phyloP scores from a whole-genome alignment of 1,284 basidiomycete species.

The Stereum hirsutum region DNA sequence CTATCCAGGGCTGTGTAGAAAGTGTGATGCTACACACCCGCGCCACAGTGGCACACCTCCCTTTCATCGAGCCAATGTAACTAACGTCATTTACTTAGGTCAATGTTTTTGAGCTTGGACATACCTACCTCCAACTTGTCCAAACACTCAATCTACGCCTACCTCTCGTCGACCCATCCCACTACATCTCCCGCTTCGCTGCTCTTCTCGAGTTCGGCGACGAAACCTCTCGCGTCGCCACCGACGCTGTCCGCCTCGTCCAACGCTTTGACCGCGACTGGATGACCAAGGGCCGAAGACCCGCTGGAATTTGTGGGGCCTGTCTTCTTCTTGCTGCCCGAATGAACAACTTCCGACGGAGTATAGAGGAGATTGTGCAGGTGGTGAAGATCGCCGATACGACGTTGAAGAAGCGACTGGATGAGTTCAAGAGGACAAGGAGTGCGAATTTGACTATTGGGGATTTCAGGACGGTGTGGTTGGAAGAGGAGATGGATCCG shows the following conservation, averaged over 20 bases:
- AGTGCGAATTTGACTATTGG: slow-evolving; percentile 82
- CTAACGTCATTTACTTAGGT: too few species aligned
- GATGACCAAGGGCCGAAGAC: slow-evolving; percentile 93
- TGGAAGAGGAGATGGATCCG: slow-evolving; percentile 87
- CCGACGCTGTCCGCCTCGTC: slow-evolving; percentile 91
- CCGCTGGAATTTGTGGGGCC: slow-evolving; percentile 96
- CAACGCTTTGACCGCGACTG: slow-evolving; percentile 95
- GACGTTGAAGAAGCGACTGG: slow-evolving; percentile 89
- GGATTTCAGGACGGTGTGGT: slow-evolving; percentile 89
- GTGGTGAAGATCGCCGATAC: slow-evolving; percentile 98
- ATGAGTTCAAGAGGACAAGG: slow-evolving; percentile 90
- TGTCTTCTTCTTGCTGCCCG: slow-evolving; percentile 91
- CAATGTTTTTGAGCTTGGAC: slow-evolving; percentile 96
- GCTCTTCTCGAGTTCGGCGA: slow-evolving; percentile 96
- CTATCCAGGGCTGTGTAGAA: too few species aligned
- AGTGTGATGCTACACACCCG: too few species aligned
- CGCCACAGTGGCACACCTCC: too few species aligned
- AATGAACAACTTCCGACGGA: slow-evolving; percentile 96
- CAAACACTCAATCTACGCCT: slow-evolving; percentile 84
- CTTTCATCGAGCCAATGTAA: too few species aligned
- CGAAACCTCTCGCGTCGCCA: slow-evolving; percentile 85
- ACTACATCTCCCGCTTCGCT: slow-evolving; percentile 96
- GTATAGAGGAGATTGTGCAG: slow-evolving; percentile 92
- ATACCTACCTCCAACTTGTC: slow-evolving; percentile 92
- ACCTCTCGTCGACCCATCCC: slow-evolving; percentile 90